A percentile compares a stretch with the other conserved stretches of the same genome.
phyloP scores from a whole-genome alignment of 2,329 filamentous ascomycete species.

The Alternaria conjuncta region DNA sequence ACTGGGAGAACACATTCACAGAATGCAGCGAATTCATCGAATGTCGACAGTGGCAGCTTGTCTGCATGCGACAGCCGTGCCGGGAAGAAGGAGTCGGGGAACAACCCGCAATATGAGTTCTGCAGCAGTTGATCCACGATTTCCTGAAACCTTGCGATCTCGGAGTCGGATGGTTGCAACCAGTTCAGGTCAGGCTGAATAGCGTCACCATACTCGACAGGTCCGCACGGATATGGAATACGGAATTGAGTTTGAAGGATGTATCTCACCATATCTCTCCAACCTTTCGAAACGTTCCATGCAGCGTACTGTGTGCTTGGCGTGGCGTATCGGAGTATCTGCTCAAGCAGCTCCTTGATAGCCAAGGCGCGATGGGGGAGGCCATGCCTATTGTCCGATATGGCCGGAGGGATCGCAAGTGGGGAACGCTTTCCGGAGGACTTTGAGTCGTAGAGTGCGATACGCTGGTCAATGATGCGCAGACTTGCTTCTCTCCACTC shows the following conservation, averaged over 20 bases:
- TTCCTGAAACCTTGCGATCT: not conserved
- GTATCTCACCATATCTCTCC: not conserved
- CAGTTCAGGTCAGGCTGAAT: not conserved
- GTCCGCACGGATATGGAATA: not conserved
- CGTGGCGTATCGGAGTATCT: not conserved
- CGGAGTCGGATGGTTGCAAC: not conserved
- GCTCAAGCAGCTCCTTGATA: not conserved
- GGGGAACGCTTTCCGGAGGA: not conserved
- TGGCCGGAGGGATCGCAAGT: not conserved
- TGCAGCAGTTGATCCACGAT: not conserved
- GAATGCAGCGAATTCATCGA: not conserved
- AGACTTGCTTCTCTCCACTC: not conserved
- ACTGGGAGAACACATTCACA: not conserved
- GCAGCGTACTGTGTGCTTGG: not conserved
- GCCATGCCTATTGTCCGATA: rapidly evolving
- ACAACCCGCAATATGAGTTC: not conserved
- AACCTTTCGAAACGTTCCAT: not conserved
- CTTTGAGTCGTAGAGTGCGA: not conserved
- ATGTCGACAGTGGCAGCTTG: not conserved
- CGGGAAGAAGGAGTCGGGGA: not conserved
- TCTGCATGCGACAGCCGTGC: not conserved
- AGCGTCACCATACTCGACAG: not conserved
- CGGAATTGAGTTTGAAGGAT: not conserved
- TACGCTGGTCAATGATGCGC: not conserved
- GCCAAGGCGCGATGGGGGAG: not conserved